phyloP scores from a whole-genome alignment of 2,329 filamentous ascomycete species.

The Coniochaeta sp. region DNA sequence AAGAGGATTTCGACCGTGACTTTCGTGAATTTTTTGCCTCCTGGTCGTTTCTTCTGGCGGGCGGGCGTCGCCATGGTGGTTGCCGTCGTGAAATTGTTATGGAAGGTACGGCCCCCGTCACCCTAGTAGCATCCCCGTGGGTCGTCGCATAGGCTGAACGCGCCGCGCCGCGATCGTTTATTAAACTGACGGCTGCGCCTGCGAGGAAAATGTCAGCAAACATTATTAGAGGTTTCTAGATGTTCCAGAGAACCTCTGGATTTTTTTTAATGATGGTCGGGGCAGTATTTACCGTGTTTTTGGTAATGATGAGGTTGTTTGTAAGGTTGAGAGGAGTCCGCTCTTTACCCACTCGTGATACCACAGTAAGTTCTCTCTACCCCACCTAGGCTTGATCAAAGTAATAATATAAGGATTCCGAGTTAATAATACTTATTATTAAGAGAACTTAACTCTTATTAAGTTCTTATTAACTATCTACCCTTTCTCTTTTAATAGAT shows the following conservation, averaged over 20 bases:
- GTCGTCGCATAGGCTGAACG: not conserved
- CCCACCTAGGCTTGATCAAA: not conserved
- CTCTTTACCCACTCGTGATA: not conserved
- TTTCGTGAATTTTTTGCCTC: not conserved
- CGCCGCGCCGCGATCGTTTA: not conserved
- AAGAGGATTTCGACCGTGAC: constrained; percentile 23
- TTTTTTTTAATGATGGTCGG: not conserved
- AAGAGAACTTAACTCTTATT: no score
- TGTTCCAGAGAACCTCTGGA: not conserved
- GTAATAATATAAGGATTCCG: not conserved
- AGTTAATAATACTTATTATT: no score
- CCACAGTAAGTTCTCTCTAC: not conserved
- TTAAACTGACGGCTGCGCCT: not conserved
- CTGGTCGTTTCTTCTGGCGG: no score
- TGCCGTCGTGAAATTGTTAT: no score
- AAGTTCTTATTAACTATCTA: no score
- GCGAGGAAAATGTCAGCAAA: not conserved
- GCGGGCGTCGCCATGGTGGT: not conserved
- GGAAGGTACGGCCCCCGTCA: no score
- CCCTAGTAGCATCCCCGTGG: no score
- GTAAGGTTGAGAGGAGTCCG: not conserved
- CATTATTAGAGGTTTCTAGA: not conserved
- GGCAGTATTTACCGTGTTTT: not conserved
- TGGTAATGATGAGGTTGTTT: not conserved
- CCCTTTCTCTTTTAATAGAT: no score